phyloP scores from a whole-genome alignment of 495 filamentous ascomycete genomes.

The Neurospora africana region DNA sequence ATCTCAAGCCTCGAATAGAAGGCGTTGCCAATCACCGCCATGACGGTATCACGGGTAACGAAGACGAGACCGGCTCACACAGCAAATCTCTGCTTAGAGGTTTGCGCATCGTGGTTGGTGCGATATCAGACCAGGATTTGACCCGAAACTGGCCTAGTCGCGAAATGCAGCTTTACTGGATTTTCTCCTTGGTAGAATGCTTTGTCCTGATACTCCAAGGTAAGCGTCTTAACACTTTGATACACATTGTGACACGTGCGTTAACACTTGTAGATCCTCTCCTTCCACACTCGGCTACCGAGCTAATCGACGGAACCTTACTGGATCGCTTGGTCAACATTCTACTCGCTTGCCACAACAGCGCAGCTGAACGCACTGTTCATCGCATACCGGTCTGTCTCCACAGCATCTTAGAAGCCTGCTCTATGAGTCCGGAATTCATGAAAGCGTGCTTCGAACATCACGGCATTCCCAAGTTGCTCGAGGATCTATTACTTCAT shows the following conservation, averaged over 20 bases:
- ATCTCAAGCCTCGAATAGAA: slow-evolving; percentile 18
- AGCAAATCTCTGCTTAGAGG: slow-evolving; percentile 25
- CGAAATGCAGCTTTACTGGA: slow-evolving; percentile 30
- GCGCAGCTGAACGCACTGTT: background rate
- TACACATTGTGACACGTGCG: background rate
- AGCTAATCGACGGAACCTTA: slow-evolving; percentile 21
- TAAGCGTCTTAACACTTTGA: slow-evolving; percentile 9
- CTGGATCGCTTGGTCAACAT: slow-evolving; percentile 30
- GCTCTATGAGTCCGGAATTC: slow-evolving; percentile 45
- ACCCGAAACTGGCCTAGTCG: slow-evolving; percentile 26
- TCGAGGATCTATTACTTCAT: slow-evolving; percentile 31
- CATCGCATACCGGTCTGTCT: slow-evolving; percentile 39
- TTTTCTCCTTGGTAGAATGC: slow-evolving; percentile 31
- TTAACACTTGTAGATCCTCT: slow-evolving; percentile 8
- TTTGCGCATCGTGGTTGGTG: slow-evolving; percentile 35
- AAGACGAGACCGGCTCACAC: slow-evolving; percentile 10
- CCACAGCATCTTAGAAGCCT: slow-evolving; percentile 54
- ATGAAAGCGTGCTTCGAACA: slow-evolving; percentile 47
- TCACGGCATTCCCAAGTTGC: slow-evolving; percentile 15
- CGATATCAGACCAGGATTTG: slow-evolving; percentile 34
- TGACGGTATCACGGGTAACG: background rate
- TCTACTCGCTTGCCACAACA: slow-evolving; percentile 6
- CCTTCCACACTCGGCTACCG: slow-evolving; percentile 11
- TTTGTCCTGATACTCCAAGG: slow-evolving; percentile 34
- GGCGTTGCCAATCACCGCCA: background rate